Percentiles rank a stretch among this genome's conserved stretches.
Evolutionary conservation across 2,329 filamentous ascomycete species (phyloP).

Genomic region (Aspergillus quadricinctus): DNA sequence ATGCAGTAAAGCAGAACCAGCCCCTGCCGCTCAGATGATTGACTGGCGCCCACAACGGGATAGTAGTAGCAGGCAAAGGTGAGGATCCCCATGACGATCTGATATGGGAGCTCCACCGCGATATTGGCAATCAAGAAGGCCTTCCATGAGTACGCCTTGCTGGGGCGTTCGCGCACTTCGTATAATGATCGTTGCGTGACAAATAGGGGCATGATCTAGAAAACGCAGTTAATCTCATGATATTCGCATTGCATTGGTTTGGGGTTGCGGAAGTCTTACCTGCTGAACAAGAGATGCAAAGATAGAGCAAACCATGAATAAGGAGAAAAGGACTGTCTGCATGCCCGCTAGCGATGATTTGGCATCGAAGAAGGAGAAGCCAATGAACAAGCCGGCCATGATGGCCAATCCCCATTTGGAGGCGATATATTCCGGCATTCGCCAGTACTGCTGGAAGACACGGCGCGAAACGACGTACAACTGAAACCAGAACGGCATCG

Average conservation of each 20-base stretch:
- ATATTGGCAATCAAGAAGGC: slow-evolving; percentile 81
- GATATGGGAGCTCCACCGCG: slow-evolving; percentile 80
- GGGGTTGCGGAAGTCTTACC: not conserved
- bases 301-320: slow-evolving; percentile 76
- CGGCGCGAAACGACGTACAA: slow-evolving; percentile 62
- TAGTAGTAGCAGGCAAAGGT: slow-evolving; percentile 80
- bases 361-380: slow-evolving; percentile 72
- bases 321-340: slow-evolving; percentile 78
- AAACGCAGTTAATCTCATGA: not conserved
- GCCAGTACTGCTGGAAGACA: slow-evolving; percentile 88
- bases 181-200: slow-evolving; percentile 76
- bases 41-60: slow-evolving; percentile 60
- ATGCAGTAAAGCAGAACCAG: slow-evolving; percentile 75
- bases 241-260: not conserved
- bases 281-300: slow-evolving; percentile 48
- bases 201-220: slow-evolving; percentile 69
- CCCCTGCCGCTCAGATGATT: slow-evolving; percentile 63
- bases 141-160: slow-evolving; percentile 80
- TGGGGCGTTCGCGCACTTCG: slow-evolving; percentile 78
- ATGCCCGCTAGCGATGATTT: slow-evolving; percentile 69
- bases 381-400: slow-evolving; percentile 65
- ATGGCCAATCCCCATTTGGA: slow-evolving; percentile 67
- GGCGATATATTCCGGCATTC: slow-evolving; percentile 79
- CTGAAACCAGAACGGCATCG: slow-evolving; percentile 65
- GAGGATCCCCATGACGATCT: slow-evolving; percentile 65